phyloP scores from a whole-genome alignment of 805 yeast genomes.

The Cephaloascus albidus region DNA sequence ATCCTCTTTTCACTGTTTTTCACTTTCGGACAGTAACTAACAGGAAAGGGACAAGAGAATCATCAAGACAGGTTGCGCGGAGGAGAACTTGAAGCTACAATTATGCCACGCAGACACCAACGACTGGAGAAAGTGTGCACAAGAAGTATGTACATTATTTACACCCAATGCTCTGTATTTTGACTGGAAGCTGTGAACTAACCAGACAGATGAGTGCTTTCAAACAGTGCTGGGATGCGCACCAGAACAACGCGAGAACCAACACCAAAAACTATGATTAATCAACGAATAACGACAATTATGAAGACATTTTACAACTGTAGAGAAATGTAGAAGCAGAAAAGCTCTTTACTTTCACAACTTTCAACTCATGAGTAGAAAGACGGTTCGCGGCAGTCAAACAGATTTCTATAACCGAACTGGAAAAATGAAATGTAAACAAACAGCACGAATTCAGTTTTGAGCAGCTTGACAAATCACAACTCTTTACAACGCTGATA shows the following conservation, averaged over 20 bases:
- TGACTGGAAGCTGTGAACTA: slow-evolving; percentile 15
- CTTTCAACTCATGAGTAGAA: too few species aligned
- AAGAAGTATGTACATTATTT: slow-evolving; percentile 32
- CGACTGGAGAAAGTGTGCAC: slow-evolving; percentile 70
- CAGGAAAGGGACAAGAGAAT: slow-evolving; percentile 57
- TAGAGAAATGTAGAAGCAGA: slow-evolving; percentile 1
- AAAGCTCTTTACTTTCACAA: too few species aligned
- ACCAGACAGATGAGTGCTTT: slow-evolving; percentile 44
- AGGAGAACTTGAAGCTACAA: slow-evolving; percentile 60
- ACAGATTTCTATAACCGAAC: too few species aligned
- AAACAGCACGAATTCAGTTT: too few species aligned
- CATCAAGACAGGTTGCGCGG: slow-evolving; percentile 66
- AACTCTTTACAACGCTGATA: not conserved
- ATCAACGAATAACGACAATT: too few species aligned
- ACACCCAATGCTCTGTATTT: too few species aligned
- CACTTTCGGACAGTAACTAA: slow-evolving; percentile 1
- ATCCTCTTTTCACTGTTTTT: too few species aligned
- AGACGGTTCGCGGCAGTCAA: too few species aligned
- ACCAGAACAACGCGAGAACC: slow-evolving; percentile 46
- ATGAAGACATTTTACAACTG: not conserved
- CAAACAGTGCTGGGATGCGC: slow-evolving; percentile 51
- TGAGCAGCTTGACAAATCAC: slow-evolving; percentile 2
- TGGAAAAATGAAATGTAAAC: too few species aligned
- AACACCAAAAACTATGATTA: slow-evolving; percentile 15
- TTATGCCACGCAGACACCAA: slow-evolving; percentile 74